These are phyloP conservation scores for Oryza nivara DNA, from an alignment of 176 grass and related monocot species.

Conservation along the genomic window DNA sequence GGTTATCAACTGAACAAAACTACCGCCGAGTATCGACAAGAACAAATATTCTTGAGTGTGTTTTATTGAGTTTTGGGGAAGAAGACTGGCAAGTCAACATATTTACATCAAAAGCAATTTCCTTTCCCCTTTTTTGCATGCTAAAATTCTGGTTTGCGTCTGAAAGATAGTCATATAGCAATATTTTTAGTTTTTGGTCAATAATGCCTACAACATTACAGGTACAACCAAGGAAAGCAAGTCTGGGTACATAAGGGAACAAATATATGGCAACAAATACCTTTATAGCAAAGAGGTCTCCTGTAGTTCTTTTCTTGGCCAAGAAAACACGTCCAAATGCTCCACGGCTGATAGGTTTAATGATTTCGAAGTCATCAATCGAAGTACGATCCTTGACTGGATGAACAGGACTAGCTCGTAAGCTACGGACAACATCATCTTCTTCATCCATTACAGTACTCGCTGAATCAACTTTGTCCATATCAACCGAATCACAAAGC, in stretches of 20 bases:
- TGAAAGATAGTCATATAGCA: not conserved
- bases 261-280: constrained; percentile 44
- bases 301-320: constrained; percentile 98
- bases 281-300: constrained; percentile 99
- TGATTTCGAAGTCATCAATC: constrained; percentile 99
- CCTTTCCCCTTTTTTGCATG: not conserved
- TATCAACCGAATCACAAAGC: constrained; percentile 94
- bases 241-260: constrained; percentile 15
- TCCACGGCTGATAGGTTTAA: constrained; percentile 97
- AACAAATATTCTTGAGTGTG: not conserved
- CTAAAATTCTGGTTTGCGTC: not conserved
- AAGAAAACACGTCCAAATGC: constrained; percentile 99
- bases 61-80: not conserved
- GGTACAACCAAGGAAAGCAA: not conserved
- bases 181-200: not conserved
- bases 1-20: not conserved
- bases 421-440: constrained; percentile 93
- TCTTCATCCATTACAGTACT: constrained; percentile 99
- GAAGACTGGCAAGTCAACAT: not conserved
- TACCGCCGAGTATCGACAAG: not conserved
- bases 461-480: constrained; percentile 85
- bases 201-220: not conserved
- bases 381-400: constrained; percentile 95
- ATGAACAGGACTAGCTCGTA: constrained; percentile 92
- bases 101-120: not conserved